Evolutionary conservation across 208 protist genomes (phyloP), one percentile per base, ranked within the genome.

Genomic region (Leptomonas pyrrhocoris): DNA sequence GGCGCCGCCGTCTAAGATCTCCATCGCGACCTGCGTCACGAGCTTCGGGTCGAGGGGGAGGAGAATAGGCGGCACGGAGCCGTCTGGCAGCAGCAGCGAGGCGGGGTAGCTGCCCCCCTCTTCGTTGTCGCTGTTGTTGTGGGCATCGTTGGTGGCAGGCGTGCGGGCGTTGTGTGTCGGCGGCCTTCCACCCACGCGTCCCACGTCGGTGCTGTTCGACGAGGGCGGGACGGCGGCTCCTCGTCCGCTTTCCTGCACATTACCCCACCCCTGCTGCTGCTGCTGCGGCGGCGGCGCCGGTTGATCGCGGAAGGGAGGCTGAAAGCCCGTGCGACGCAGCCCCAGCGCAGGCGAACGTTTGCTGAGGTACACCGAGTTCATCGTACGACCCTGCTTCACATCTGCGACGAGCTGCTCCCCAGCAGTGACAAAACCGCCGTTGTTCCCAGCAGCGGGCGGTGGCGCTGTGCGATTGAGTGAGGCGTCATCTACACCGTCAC

Each of bases 11-110:
- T 94, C 85, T 9, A 94, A 50, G 15, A 94, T 94, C 48, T 94
- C 89, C 74, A 81, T 79, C 68, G 84, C 84, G 0, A 94, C 84
- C 67, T 89, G 82, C 25, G 79, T 67, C 30, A 94, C 85, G 42
- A 94, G 82, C 71, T 85, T 86, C 38, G 89, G 78, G 56, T 94
- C 89, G 23, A 93, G 85, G 4, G 84, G 82, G 40, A 50, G 71
- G 9, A 93, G 70, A 25, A 88, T 79, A 13, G 75, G 70, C 21
- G 88, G 88, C 54, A 93, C 84, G n/a, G 75, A 78, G 21, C 88
- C 88, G 68, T 93, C 88, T 13, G 84, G 80, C 40, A 86, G 80
- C 61, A 93, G 77, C 53, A 93, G 72, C 15, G 75, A 85, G 23
- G 84, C 67, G 13, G 84, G 88, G 66, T 80, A 93, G 23, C 28